Percentiles rank a stretch among this genome's conserved stretches.
Evolutionary conservation across 2,329 filamentous ascomycete species (phyloP).

Genomic region (Fusarium coffeatum): DNA sequence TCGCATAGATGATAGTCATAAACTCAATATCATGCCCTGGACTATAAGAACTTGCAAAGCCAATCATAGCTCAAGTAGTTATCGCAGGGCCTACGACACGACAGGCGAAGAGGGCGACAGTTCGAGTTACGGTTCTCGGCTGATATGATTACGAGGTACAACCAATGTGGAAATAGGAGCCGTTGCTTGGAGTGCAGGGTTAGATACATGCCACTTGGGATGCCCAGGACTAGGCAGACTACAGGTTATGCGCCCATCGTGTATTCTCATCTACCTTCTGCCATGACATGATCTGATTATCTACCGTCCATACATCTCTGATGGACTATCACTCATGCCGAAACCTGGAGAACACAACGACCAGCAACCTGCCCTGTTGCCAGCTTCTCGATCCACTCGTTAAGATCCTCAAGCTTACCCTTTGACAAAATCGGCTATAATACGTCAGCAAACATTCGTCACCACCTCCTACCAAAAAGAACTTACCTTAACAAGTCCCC

Average conservation of each 20-base stretch:
- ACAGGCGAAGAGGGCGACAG: neutral
- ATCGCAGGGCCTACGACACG: too few species aligned
- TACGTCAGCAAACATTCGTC: neutral
- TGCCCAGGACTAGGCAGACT: too few species aligned
- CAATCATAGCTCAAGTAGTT: neutral
- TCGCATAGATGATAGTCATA: neutral
- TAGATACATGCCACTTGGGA: too few species aligned
- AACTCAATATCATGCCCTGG: neutral
- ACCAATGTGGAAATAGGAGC: too few species aligned
- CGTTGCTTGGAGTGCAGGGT: too few species aligned
- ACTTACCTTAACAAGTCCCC: conserved; percentile 41
- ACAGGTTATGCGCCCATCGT: too few species aligned
- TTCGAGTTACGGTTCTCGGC: too few species aligned
- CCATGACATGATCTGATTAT: too few species aligned
- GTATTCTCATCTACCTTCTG: too few species aligned
- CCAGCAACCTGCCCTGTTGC: conserved; percentile 39
- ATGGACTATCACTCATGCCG: neutral
- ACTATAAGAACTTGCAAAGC: neutral
- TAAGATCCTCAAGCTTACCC: conserved; percentile 44
- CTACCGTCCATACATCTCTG: neutral
- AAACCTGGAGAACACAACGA: conserved; percentile 39
- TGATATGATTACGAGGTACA: too few species aligned
- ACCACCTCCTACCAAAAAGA: fast-evolving
- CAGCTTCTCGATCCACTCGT: conserved; percentile 41
- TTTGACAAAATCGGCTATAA: conserved; percentile 40